These are phyloP conservation scores for Penicillium verhagenii DNA, from an alignment of 495 filamentous ascomycete genomes.

Conservation along the genomic window DNA sequence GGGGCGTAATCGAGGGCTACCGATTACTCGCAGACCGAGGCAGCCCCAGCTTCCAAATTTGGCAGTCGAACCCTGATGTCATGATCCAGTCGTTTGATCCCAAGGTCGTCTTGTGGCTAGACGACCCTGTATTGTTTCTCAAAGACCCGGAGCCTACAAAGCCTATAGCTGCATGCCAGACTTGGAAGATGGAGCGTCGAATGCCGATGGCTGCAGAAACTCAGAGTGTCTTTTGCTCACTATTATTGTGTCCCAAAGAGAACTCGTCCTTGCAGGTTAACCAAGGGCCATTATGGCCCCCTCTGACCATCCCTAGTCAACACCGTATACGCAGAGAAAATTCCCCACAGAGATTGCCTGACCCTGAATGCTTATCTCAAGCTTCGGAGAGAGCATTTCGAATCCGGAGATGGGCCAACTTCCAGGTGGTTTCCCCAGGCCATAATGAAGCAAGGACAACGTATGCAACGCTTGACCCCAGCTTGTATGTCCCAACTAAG, in stretches of 20 bases:
- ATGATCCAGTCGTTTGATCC: conserved; percentile 75
- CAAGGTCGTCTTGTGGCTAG: conserved; percentile 62
- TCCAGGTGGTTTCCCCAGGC: conserved; percentile 35
- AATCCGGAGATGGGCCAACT: conserved; percentile 71
- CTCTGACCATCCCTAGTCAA: conserved; percentile 61
- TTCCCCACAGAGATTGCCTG: conserved; percentile 35
- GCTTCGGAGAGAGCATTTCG: conserved; percentile 66
- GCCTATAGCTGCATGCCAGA: conserved; percentile 24
- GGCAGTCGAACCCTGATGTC: conserved; percentile 65
- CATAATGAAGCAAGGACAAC: conserved; percentile 69
- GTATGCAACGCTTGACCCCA: conserved; percentile 70
- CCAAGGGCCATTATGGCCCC: conserved; percentile 65
- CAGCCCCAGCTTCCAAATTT: conserved; percentile 51
- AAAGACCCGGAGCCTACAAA: conserved; percentile 31
- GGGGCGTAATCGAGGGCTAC: conserved; percentile 78
- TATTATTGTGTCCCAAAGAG: conserved; percentile 43
- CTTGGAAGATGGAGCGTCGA: conserved; percentile 33
- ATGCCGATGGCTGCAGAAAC: conserved; percentile 55
- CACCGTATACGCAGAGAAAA: conserved; percentile 28
- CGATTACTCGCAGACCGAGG: conserved; percentile 65
- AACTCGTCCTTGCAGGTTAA: conserved; percentile 31
- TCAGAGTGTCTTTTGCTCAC: conserved; percentile 47
- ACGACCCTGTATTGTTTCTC: conserved; percentile 67
- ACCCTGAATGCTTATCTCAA: conserved; percentile 42
- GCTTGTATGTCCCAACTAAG: conserved; percentile 72